A percentile compares a stretch with the other conserved stretches of the same genome.
phyloP scores from a whole-genome alignment of 768 basidiomycete genomes.

The Amanita thiersii region DNA sequence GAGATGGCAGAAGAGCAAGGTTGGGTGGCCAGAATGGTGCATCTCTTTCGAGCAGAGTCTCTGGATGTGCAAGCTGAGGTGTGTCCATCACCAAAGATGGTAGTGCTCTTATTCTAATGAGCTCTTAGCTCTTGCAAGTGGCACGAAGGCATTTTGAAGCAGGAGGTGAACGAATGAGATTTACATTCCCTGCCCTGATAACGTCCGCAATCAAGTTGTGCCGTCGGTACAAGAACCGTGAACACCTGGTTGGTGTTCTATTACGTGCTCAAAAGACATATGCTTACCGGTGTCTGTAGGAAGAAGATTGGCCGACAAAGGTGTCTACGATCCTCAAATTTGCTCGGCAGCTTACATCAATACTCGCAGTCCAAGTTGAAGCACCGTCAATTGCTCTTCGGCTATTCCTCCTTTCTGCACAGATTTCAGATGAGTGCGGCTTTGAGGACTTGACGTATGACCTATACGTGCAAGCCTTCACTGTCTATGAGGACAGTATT shows the following conservation, averaged over 20 bases:
- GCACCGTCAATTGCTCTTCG: constrained; percentile 89
- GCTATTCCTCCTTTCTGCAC: constrained; percentile 91
- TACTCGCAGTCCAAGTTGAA: constrained; percentile 89
- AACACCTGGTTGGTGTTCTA: constrained; percentile 50
- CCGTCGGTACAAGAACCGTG: constrained; percentile 79
- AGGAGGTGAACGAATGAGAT: constrained; percentile 92
- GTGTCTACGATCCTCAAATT: constrained; percentile 90
- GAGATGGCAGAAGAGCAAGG: constrained; percentile 98
- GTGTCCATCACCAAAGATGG: constrained; percentile 14
- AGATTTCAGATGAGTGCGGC: constrained; percentile 89
- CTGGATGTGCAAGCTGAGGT: constrained; percentile 89
- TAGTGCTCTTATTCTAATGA: constrained; percentile 2
- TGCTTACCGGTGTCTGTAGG: constrained; percentile 32
- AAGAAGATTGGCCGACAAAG: constrained; percentile 80
- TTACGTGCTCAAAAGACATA: neutral
- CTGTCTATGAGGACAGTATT: constrained; percentile 95
- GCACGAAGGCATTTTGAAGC: constrained; percentile 85
- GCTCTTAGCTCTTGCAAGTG: constrained; percentile 72
- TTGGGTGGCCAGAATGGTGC: constrained; percentile 97
- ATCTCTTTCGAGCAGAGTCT: constrained; percentile 85
- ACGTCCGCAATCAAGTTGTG: constrained; percentile 91
- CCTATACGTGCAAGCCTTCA: constrained; percentile 96
- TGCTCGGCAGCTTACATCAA: constrained; percentile 86
- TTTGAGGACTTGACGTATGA: constrained; percentile 97
- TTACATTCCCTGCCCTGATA: constrained; percentile 94